These are phyloP conservation scores for Crithidia mellificae DNA, from an alignment of 208 protist species.

Conservation along the genomic window DNA sequence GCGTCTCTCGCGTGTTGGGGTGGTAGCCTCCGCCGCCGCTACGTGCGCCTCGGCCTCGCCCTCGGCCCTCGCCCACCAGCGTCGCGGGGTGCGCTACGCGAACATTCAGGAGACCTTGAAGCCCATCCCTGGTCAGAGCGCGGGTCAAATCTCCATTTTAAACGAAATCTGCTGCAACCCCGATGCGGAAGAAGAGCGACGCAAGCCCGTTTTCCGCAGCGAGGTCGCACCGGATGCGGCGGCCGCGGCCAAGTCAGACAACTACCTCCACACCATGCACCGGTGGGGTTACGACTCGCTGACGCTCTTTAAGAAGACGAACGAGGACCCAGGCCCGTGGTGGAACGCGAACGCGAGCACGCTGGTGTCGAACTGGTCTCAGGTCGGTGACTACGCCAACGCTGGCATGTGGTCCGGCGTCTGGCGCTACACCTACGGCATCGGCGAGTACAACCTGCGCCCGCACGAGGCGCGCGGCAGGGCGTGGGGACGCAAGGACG, in stretches of 20 bases:
- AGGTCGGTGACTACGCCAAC: conserved; percentile 89
- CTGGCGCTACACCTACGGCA: conserved; percentile 88
- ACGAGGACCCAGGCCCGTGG: conserved; percentile 88
- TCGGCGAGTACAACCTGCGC: conserved; percentile 88
- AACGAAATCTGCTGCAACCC: conserved; percentile 89
- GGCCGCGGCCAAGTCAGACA: conserved; percentile 15
- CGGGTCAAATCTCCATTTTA: conserved; percentile 82
- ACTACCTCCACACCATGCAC: conserved; percentile 78
- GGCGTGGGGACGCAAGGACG: conserved; percentile 69
- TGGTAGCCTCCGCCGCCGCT: neutral
- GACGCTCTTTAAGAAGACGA: conserved; percentile 84
- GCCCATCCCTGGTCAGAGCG: conserved; percentile 68
- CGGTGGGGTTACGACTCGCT: conserved; percentile 88
- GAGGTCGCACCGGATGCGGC: conserved; percentile 53
- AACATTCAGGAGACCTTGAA: conserved; percentile 85
- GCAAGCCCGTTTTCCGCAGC: conserved; percentile 74
- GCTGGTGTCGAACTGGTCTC: conserved; percentile 81
- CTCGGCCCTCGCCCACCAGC: conserved; percentile 21
- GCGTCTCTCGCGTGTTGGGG: conserved; percentile 17
- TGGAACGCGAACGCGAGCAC: conserved; percentile 90
- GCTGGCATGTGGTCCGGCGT: conserved; percentile 90
- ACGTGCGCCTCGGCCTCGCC: neutral
- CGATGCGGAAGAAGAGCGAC: conserved; percentile 83
- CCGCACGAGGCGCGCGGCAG: conserved; percentile 72
- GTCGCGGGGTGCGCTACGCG: conserved; percentile 69